Conservation (phyloP, 2,329 filamentous ascomycete genomes). For the Xylaria sp. region DNA sequence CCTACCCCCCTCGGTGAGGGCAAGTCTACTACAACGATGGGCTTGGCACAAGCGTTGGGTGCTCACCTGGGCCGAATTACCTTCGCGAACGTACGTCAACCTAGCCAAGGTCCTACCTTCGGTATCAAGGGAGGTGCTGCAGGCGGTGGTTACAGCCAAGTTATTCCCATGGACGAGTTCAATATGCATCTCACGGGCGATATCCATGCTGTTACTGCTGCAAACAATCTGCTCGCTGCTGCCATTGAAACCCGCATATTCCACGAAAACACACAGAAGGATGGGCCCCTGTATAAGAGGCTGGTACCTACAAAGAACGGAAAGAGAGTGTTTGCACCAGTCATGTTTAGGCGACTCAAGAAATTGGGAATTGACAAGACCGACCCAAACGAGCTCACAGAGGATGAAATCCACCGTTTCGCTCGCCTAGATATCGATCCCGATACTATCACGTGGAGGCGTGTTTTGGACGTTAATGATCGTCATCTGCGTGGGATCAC, state of each 20-base stretch:
- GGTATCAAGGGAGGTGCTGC: slow-evolving; percentile 99
- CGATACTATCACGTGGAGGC: slow-evolving; percentile 95
- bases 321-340: slow-evolving; percentile 83
- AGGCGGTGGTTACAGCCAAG: slow-evolving; percentile 97
- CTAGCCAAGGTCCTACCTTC: slow-evolving; percentile 96
- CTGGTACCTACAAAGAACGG: slow-evolving; percentile 92
- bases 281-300: slow-evolving; percentile 85
- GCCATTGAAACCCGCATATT: slow-evolving; percentile 98
- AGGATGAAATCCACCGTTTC: slow-evolving; percentile 88
- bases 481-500: slow-evolving; percentile 91
- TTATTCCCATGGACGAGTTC: slow-evolving; percentile 99
- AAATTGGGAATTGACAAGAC: slow-evolving; percentile 98
- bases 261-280: slow-evolving; percentile 95
- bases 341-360: slow-evolving; percentile 93
- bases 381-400: slow-evolving; percentile 87
- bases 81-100: slow-evolving; percentile 97
- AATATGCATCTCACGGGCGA: slow-evolving; percentile 98
- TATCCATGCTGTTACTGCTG: slow-evolving; percentile 95
- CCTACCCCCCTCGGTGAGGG: slow-evolving; percentile 96
- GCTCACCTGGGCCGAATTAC: slow-evolving; percentile 87
- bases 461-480: slow-evolving; percentile 97
- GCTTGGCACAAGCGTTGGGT: slow-evolving; percentile 90
- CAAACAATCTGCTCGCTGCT: slow-evolving; percentile 95
- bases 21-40: slow-evolving; percentile 98
- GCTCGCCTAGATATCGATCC: slow-evolving; percentile 97